These are phyloP conservation scores for Ascodesmis nigricans DNA, from an alignment of 495 filamentous ascomycete species.

Conservation along the genomic window DNA sequence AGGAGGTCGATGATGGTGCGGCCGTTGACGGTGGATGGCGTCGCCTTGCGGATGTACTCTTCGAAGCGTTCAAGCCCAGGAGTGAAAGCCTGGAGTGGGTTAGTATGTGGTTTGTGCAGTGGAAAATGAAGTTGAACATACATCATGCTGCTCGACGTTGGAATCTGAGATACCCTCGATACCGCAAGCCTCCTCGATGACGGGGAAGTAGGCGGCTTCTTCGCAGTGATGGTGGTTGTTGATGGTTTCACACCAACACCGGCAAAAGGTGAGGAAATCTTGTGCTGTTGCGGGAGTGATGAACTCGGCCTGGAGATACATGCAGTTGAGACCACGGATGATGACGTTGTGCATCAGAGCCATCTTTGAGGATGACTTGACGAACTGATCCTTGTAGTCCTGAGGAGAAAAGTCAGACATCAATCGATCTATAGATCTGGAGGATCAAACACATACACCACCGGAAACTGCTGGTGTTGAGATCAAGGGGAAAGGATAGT, in stretches of 20 bases:
- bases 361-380: conserved; percentile 20
- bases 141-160: conserved; percentile 17
- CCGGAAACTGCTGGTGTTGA: conserved; percentile 15
- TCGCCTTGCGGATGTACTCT: conserved; percentile 7
- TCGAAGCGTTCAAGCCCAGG: conserved; percentile 11
- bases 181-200: conserved; percentile 20
- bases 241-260: conserved; percentile 23
- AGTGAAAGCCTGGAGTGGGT: conserved; percentile 14
- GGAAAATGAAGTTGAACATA: too few relatives aligned
- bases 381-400: conserved; percentile 15
- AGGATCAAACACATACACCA: conserved; percentile 11
- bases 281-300: conserved; percentile 10
- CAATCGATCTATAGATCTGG: not conserved
- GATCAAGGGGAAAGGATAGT: conserved; percentile 19
- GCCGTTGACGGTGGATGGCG: conserved; percentile 10
- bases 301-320: conserved; percentile 20
- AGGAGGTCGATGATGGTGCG: conserved; percentile 8
- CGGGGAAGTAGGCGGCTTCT: conserved; percentile 22
- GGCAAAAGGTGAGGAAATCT: conserved; percentile 22
- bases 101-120: too few relatives aligned
- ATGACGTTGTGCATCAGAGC: conserved; percentile 20
- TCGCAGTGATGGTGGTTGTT: conserved; percentile 24
- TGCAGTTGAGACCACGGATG: conserved; percentile 20
- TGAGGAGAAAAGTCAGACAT: not conserved
- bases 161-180: conserved; percentile 16